Percentiles rank a stretch among this genome's conserved stretches.
phyloP scores from a whole-genome alignment of 2,329 filamentous ascomycete species.

The Phaeoacremonium minimum region DNA sequence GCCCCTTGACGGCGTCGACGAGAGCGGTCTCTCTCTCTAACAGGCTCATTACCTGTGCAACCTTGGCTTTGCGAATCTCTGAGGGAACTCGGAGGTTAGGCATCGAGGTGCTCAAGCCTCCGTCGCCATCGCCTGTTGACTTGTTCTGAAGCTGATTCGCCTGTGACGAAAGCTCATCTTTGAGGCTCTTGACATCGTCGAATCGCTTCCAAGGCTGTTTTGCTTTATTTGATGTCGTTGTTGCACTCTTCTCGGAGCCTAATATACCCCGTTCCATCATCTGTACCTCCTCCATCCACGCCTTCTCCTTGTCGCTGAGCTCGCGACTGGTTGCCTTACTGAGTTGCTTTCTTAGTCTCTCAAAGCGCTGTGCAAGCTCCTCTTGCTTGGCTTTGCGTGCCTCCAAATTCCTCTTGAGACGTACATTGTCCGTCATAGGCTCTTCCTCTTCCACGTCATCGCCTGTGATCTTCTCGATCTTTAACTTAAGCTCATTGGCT shows the following conservation, averaged over 20 bases:
- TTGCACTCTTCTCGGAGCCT: slow-evolving; percentile 21
- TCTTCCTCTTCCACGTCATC: slow-evolving; percentile 51
- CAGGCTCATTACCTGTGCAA: slow-evolving; percentile 58
- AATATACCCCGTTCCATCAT: slow-evolving; percentile 34
- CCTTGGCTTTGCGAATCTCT: slow-evolving; percentile 58
- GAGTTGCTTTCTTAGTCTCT: slow-evolving; percentile 49
- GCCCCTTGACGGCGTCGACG: slow-evolving; percentile 61
- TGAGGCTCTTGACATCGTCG: slow-evolving; percentile 49
- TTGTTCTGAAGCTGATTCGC: slow-evolving; percentile 35
- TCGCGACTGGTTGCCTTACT: slow-evolving; percentile 42
- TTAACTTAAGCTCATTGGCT: slow-evolving; percentile 59
- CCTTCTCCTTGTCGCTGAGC: slow-evolving; percentile 58
- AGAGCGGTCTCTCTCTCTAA: slow-evolving; percentile 64
- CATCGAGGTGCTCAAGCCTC: slow-evolving; percentile 23
- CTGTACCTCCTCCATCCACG: slow-evolving; percentile 40
- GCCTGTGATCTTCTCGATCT: slow-evolving; percentile 63
- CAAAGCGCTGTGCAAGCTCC: slow-evolving; percentile 54
- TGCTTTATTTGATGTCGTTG: slow-evolving; percentile 27
- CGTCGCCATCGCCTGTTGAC: slow-evolving; percentile 20
- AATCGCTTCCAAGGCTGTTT: slow-evolving; percentile 54
- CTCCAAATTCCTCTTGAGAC: slow-evolving; percentile 55
- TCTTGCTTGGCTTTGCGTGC: slow-evolving; percentile 51
- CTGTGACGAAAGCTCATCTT: slow-evolving; percentile 48
- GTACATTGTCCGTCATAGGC: slow-evolving; percentile 42
- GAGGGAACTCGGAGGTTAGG: slow-evolving; percentile 48